These are phyloP conservation scores for Physcomitrium patens DNA, from an alignment of 225 moss, liverwort and hornwort genomes.

Conservation along the genomic window DNA sequence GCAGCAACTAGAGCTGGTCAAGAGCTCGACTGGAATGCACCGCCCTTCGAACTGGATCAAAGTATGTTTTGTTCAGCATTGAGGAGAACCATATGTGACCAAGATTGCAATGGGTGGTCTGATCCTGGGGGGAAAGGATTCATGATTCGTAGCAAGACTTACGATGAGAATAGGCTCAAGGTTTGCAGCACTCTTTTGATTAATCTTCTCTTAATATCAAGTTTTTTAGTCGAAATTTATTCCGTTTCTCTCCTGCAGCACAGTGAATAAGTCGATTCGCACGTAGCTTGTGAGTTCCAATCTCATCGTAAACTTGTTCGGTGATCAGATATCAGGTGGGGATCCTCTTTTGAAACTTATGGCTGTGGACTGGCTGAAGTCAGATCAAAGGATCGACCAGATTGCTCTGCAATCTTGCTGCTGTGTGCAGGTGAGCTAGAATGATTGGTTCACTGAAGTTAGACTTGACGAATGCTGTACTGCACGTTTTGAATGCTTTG, in stretches of 20 bases:
- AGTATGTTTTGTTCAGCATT: slow-evolving; percentile 61
- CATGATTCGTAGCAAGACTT: slow-evolving; percentile 77
- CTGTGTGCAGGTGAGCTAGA: slow-evolving; percentile 64
- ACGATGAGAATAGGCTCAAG: slow-evolving; percentile 75
- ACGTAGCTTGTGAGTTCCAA: background rate
- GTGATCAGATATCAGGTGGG: slow-evolving; percentile 64
- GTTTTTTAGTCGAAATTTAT: background rate
- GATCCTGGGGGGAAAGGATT: slow-evolving; percentile 78
- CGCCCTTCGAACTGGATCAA: slow-evolving; percentile 46
- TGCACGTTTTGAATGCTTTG: too few species aligned
- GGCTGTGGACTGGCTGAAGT: slow-evolving; percentile 79
- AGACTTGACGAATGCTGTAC: too few species aligned
- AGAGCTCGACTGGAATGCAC: slow-evolving; percentile 61
- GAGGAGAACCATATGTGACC: slow-evolving; percentile 50
- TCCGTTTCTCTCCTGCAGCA: background rate
- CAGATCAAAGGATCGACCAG: slow-evolving; percentile 57
- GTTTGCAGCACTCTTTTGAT: slow-evolving; percentile 27
- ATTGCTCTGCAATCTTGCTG: slow-evolving; percentile 60
- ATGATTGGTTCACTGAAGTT: background rate
- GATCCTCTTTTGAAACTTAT: slow-evolving; percentile 71
- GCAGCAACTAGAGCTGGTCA: slow-evolving; percentile 59
- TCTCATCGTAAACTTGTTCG: slow-evolving; percentile 15
- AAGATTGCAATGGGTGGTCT: slow-evolving; percentile 76
- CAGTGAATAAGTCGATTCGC: background rate
- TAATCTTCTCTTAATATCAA: background rate